Percentiles rank a stretch among this genome's conserved stretches.
These are phyloP conservation scores for Kazachstania sp. DNA, from an alignment of 1,139 yeast species.

Conservation along the genomic window DNA sequence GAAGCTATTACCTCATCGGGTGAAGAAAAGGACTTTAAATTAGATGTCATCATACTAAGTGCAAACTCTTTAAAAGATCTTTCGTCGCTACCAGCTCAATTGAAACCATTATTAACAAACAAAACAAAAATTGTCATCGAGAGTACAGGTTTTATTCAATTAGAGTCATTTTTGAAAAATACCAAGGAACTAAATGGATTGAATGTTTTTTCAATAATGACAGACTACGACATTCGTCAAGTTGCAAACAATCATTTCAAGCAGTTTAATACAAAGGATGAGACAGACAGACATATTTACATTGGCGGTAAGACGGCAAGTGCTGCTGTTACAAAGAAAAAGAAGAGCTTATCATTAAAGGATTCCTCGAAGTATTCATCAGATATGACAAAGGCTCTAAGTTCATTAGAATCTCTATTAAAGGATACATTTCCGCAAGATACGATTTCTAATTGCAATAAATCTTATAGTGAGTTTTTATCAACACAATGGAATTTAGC, in stretches of 20 bases:
- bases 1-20: slow-evolving; percentile 9
- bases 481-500: slow-evolving; percentile 82
- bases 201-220: slow-evolving; percentile 51
- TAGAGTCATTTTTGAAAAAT: slow-evolving; percentile 55
- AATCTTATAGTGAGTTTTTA: slow-evolving; percentile 50
- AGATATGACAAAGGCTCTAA: slow-evolving; percentile 17
- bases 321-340: slow-evolving; percentile 9
- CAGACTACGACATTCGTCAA: slow-evolving; percentile 53
- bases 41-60: slow-evolving; percentile 43
- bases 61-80: slow-evolving; percentile 42
- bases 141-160: slow-evolving; percentile 60
- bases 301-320: slow-evolving; percentile 22
- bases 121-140: slow-evolving; percentile 52
- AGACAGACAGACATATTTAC: slow-evolving; percentile 11
- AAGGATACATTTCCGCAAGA: slow-evolving; percentile 31
- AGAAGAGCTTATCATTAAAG: slow-evolving; percentile 5
- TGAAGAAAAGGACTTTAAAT: slow-evolving; percentile 20
- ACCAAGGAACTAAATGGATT: slow-evolving; percentile 30
- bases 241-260: slow-evolving; percentile 29
- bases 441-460: slow-evolving; percentile 29
- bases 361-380: slow-evolving; percentile 17
- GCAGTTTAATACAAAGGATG: slow-evolving; percentile 18
- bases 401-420: slow-evolving; percentile 26
- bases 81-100: slow-evolving; percentile 33
- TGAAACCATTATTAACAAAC: slow-evolving; percentile 32